These are phyloP conservation scores for Helianthus tuberosus DNA, from an alignment of 129 eudicot genomes.

Conservation along the genomic window DNA sequence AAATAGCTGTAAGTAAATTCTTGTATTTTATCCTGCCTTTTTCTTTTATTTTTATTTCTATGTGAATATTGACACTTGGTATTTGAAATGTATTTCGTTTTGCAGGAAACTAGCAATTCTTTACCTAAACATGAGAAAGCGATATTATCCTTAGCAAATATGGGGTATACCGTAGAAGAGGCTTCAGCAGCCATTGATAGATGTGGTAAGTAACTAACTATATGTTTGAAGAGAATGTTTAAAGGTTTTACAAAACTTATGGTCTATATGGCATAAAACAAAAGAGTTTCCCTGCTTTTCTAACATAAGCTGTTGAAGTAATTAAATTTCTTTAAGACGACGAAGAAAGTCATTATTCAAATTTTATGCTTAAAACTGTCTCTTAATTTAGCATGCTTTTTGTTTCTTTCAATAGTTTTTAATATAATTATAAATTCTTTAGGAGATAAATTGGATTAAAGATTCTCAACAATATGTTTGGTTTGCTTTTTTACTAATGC, in stretches of 20 bases:
- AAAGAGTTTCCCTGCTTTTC: neutral
- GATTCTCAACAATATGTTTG: neutral
- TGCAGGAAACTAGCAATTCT: slow-evolving; percentile 55
- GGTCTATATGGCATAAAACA: neutral
- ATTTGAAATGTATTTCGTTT: slow-evolving; percentile 4
- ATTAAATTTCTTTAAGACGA: neutral
- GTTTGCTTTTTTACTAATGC: neutral
- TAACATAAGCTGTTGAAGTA: neutral
- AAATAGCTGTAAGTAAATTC: slow-evolving; percentile 44
- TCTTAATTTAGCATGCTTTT: neutral
- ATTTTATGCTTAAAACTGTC: neutral
- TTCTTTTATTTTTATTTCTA: neutral
- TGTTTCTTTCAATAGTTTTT: neutral
- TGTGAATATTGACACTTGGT: neutral
- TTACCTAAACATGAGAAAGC: slow-evolving; percentile 47
- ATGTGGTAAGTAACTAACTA: slow-evolving; percentile 61
- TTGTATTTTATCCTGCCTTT: slow-evolving; percentile 9
- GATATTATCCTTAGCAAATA: slow-evolving; percentile 48
- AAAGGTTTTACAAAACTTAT: neutral
- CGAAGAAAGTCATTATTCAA: neutral
- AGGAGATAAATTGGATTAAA: neutral
- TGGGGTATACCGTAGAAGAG: slow-evolving; percentile 76
- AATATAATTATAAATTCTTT: neutral
- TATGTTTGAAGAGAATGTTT: too few relatives aligned
- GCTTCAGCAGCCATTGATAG: slow-evolving; percentile 76